These are phyloP conservation scores for Dendrostoma leiphaemia DNA, from an alignment of 2,329 filamentous ascomycete genomes.

Conservation along the genomic window DNA sequence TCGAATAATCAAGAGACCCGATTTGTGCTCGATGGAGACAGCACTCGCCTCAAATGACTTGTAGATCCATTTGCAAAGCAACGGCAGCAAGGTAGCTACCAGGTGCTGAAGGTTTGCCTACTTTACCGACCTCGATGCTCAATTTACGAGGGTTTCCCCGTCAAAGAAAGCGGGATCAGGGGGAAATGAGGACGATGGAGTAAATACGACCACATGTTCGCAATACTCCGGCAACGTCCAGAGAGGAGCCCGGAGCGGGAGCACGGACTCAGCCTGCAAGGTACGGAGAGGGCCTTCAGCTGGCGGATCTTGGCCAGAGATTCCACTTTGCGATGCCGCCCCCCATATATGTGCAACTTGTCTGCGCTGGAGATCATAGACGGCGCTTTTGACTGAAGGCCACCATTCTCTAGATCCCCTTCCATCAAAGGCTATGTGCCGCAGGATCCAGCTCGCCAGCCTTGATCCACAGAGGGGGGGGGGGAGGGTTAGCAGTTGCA, in stretches of 20 bases:
- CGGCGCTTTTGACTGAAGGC: too few species aligned
- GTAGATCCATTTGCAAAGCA: neutral
- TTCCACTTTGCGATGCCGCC: neutral
- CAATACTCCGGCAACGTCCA: neutral
- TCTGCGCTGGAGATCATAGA: neutral
- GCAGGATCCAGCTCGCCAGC: neutral
- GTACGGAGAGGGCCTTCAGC: neutral
- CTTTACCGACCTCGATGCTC: neutral
- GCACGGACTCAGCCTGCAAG: constrained; percentile 9
- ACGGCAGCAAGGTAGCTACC: neutral
- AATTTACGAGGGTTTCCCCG: neutral
- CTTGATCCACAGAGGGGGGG: neutral
- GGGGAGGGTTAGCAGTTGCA: neutral
- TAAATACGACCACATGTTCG: neutral
- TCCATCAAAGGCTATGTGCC: neutral
- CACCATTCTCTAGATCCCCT: neutral
- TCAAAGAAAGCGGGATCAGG: neutral
- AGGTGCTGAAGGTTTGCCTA: neutral
- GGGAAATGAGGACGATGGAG: neutral
- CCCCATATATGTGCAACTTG: neutral
- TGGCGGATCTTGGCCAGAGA: neutral
- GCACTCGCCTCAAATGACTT: neutral
- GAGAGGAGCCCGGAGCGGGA: constrained; percentile 8
- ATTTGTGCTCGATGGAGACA: neutral
- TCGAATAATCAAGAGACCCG: neutral